Base-by-base conservation (phyloP, 441 rosid species). In the Gossypium schwendimanii region DNA sequence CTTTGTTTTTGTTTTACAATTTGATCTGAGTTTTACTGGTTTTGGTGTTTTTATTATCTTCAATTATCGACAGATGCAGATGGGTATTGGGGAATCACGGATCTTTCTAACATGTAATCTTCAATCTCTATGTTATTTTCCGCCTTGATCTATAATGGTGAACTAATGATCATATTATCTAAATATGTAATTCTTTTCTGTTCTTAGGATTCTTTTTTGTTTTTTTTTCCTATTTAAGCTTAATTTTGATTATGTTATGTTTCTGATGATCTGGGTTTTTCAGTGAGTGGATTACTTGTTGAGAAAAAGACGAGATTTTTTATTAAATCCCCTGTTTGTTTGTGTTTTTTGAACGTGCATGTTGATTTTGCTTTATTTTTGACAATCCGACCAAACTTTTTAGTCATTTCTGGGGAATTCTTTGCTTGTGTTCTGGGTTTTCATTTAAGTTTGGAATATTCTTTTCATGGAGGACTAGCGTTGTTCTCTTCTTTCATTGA, bases 41-140 rank as follows among this genome's bases (percentile, higher is more conserved):
- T 54, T 54, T 23, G 3, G 45, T 39, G 45, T 55, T 20, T 20
- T 21, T 24, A 54, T 73, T 79, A 7, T 74, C 79, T 64, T 83
- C 78, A 65, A 67, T 85, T 82, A 73, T 83, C 74, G 77, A 76
- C 81, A 33, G 87, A 81, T 87, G 85, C 84, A 73, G 84, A 84
- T 82, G 86, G 87, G 80, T 75, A 78, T 82, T 75, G 79, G 79
- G 70, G 85, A 80, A 84, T 80, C 81, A 11, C 17, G 76, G 77
- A 68, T 76, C 71, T 79, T 47, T 68, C 17, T 58, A 23, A 77
- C 81, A 75, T 79, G 87, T 84, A 84, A 85, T 86, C 70, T 58
- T 63, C 81, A 67, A 64, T 79, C 82, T 77, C 74, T 76, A 15
- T 64, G 58, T 70, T 83, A 21, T 18, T 76, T 12, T 75, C 4